phyloP scores from a whole-genome alignment of 768 basidiomycete genomes.

The Russula earlei region DNA sequence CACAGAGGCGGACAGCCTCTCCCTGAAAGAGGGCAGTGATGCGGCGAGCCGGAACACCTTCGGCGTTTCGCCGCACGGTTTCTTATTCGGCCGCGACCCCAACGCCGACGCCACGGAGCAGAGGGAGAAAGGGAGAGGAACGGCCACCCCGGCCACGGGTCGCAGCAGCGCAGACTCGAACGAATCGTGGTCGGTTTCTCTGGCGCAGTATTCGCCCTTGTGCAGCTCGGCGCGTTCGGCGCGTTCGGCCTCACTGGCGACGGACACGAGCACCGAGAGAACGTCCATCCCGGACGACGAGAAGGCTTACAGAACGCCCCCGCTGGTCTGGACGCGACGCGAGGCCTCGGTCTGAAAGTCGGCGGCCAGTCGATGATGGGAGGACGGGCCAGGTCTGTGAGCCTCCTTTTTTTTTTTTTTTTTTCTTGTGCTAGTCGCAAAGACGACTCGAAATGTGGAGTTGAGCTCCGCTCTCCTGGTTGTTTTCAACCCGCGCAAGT shows the following conservation, averaged over 20 bases:
- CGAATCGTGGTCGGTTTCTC: neutral
- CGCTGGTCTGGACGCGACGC: neutral
- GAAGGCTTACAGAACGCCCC: constrained; percentile 18
- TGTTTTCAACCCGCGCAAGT: neutral
- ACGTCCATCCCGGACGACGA: constrained; percentile 38
- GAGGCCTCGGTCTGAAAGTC: neutral
- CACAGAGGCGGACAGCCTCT: constrained; percentile 9
- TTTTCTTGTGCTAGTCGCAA: neutral
- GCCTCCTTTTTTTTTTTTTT: too few species aligned
- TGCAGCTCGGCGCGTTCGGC: neutral
- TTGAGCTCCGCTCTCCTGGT: neutral
- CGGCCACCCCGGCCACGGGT: neutral
- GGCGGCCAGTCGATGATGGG: neutral
- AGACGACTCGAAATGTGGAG: neutral
- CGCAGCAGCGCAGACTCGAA: neutral
- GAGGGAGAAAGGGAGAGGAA: neutral
- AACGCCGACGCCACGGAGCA: too few species aligned
- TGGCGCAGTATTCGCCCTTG: neutral
- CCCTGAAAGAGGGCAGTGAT: neutral
- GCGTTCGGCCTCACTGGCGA: neutral
- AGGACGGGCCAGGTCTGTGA: neutral
- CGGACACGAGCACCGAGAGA: constrained; percentile 24
- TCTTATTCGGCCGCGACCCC: neutral
- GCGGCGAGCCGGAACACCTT: neutral
- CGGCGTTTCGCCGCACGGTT: neutral